Evolutionary conservation across 2,329 filamentous ascomycete species (phyloP), one percentile per base, ranked within the genome.

Genomic region (Trichophyton simii): DNA sequence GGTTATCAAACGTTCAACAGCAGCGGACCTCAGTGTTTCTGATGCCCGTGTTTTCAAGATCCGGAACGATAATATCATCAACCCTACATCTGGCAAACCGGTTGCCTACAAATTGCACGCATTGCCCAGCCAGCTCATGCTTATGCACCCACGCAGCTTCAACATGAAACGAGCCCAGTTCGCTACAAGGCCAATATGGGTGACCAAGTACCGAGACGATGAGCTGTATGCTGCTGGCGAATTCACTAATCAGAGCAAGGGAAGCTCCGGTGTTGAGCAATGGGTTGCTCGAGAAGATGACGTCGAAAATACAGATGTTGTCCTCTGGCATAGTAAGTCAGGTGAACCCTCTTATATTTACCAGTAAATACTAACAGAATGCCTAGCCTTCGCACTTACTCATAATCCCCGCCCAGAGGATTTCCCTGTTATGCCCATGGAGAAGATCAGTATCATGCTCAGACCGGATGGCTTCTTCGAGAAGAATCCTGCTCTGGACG

Each of bases 341-440:
- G 41, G 22, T 46, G 31, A 2, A 42, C n/a, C 1, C 0, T 6
- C 80, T 79, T 67, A 76, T 2, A n/a, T 44, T 8, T 58, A 36
- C 36, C 4, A 18, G 34, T 55, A 9, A 0, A 36, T 34, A 46
- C 25, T 22, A 59, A 38, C 36, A 7, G 20, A 67, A 64, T 65
- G 54, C 20, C 7, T 36, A 74, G 72, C 72, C 25, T 77, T 78
- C 61, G 78, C 84, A 18, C 80, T 85, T 28, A 87, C 85, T 38
- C 85, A 87, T 65, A 82, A 85, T 28, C 83, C 83, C 0, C 75
- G 84, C 4, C 77, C 82, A 25, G 84, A 87, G 67, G 84, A 87
- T 68, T 87, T 86, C 72, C 84, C 84, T 0, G 82, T 87, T 46
- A 87, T 87, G 85, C 84, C 84, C 0, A 80, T 79, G 66, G 84